Evolutionary conservation across 306 rosid genomes (phyloP).

Genomic region (Prunus mume): DNA sequence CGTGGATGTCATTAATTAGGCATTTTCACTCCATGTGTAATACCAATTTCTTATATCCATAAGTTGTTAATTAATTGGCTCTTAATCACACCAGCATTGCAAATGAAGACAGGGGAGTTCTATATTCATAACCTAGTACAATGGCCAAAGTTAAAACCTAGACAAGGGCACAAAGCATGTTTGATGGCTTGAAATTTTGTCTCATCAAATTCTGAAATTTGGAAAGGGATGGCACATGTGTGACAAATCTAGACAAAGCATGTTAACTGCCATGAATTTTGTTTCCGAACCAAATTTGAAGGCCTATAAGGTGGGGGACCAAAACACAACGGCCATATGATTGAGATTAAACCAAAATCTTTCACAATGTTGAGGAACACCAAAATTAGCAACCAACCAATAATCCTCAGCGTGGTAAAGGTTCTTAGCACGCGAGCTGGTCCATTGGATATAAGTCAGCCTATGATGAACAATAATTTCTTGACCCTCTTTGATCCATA

Average conservation of each 20-base stretch:
- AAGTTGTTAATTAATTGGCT: not conserved
- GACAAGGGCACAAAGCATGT: not conserved
- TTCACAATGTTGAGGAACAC: conserved; percentile 25
- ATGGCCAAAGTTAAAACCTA: not conserved
- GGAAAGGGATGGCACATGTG: not conserved
- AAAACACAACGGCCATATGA: conserved; percentile 26
- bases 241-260: conserved; percentile 37
- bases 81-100: not conserved
- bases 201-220: not conserved
- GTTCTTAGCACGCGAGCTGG: conserved; percentile 33
- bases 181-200: not conserved
- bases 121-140: not conserved
- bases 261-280: conserved; percentile 30
- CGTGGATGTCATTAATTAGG: not conserved
- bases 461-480: conserved; percentile 42
- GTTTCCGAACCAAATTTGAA: conserved; percentile 18
- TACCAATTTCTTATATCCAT: no score
- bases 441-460: conserved; percentile 30
- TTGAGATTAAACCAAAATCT: conserved; percentile 24
- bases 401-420: conserved; percentile 35
- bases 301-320: conserved; percentile 47
- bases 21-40: no score
- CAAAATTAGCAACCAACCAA: conserved; percentile 19
- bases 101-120: not conserved
- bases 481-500: not conserved